phyloP scores from a whole-genome alignment of 2,329 filamentous ascomycete species.

The Alternaria incomplexa region DNA sequence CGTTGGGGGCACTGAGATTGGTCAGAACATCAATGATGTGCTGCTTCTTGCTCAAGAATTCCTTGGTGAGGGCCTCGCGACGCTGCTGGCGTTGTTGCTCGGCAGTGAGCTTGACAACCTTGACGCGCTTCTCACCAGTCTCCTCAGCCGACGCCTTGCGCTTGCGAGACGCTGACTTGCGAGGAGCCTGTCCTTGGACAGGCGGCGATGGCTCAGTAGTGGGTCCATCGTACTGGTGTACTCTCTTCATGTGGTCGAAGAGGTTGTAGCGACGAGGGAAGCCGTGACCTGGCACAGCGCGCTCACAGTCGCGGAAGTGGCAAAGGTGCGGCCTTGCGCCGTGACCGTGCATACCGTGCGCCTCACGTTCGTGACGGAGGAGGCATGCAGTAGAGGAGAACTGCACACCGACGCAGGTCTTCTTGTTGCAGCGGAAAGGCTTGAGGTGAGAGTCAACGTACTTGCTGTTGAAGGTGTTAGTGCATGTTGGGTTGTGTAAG shows the following conservation, averaged over 20 bases:
- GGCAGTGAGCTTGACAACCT: conserved; percentile 36
- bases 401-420: conserved; percentile 80
- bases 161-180: conserved; percentile 42
- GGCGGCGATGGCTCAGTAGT: conserved; percentile 42
- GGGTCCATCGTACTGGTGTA: conserved; percentile 68
- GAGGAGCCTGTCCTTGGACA: conserved; percentile 29
- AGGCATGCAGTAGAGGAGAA: conserved; percentile 97
- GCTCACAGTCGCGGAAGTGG: conserved; percentile 85
- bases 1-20: conserved; percentile 42
- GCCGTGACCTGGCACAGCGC: conserved; percentile 79
- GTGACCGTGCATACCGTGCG: conserved; percentile 93
- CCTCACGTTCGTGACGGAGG: conserved; percentile 92
- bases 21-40: conserved; percentile 41
- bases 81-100: conserved; percentile 44
- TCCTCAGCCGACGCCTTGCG: conserved; percentile 44
- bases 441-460: conserved; percentile 96
- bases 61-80: conserved; percentile 37
- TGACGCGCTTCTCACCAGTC: conserved; percentile 42
- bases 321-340: conserved; percentile 92
- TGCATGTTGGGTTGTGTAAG: conserved; percentile 7
- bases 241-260: conserved; percentile 94
- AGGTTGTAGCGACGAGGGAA: conserved; percentile 97
- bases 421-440: conserved; percentile 92
- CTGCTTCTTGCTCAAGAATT: conserved; percentile 45
- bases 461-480: conserved; percentile 67